Evolutionary conservation across 192 early-diverging fungal species (phyloP).

Genomic region (Piromyces sp.): DNA sequence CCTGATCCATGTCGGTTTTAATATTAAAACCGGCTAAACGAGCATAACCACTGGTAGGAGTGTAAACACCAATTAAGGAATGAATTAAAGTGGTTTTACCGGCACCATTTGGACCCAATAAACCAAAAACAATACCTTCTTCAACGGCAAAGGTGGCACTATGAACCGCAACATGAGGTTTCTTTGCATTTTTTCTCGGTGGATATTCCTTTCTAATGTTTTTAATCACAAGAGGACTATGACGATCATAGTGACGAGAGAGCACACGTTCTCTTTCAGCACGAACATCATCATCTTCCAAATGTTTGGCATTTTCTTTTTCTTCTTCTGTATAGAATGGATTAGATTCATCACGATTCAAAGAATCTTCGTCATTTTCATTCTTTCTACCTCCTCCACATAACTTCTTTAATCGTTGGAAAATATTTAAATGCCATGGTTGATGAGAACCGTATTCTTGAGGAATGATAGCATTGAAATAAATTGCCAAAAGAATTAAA

Average conservation of each 20-base stretch:
- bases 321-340: not conserved
- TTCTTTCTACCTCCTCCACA: no score
- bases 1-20: conserved; percentile 24
- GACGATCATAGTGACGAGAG: conserved; percentile 9
- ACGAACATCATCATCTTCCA: conserved; percentile 45
- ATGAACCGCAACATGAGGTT: conserved; percentile 41
- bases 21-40: conserved; percentile 36
- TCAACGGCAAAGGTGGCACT: conserved; percentile 47
- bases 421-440: conserved; percentile 40
- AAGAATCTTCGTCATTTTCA: not conserved
- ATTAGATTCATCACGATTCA: not conserved
- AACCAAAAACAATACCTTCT: conserved; percentile 38
- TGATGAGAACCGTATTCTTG: conserved; percentile 43
- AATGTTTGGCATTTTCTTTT: not conserved
- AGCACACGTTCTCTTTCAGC: conserved; percentile 33
- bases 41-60: conserved; percentile 32
- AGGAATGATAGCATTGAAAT: conserved; percentile 14
- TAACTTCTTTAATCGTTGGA: not conserved
- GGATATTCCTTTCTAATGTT: conserved; percentile 38
- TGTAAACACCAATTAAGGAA: conserved; percentile 51
- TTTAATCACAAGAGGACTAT: conserved; percentile 32
- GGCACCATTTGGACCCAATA: conserved; percentile 22
- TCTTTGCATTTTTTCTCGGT: not conserved
- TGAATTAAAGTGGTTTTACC: conserved; percentile 49
- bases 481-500: conserved; percentile 17